Conservation (phyloP, 306 rosid genomes). For the Trichosanthes cucumerina region DNA sequence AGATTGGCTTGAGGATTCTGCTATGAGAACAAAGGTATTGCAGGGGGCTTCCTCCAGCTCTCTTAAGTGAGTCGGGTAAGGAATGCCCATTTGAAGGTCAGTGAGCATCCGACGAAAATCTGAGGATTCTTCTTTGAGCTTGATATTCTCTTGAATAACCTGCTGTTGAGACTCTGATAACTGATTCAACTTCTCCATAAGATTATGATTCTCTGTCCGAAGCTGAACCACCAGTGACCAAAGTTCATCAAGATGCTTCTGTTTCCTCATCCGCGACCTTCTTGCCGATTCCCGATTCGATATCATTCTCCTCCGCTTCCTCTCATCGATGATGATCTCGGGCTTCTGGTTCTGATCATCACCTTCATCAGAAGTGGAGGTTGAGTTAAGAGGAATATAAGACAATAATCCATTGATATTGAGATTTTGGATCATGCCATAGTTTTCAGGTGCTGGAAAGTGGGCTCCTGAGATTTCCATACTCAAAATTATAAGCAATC, state of each 20-base stretch:
- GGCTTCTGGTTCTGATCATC: background rate
- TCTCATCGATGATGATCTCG: background rate
- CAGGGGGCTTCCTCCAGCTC: constrained; percentile 1
- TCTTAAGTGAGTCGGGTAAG: background rate
- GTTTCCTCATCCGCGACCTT: constrained; percentile 9
- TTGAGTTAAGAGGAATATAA: background rate
- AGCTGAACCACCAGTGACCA: constrained; percentile 5
- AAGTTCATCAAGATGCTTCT: constrained; percentile 11
- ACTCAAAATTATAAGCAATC: background rate
- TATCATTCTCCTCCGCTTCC: constrained; percentile 6
- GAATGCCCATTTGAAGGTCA: background rate
- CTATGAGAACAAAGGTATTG: background rate
- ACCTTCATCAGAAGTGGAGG: constrained; percentile 7
- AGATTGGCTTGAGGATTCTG: background rate
- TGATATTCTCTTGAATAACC: constrained; percentile 3
- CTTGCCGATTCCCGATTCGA: constrained; percentile 9
- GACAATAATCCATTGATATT: background rate
- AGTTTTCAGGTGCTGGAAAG: background rate
- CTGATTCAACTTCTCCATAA: constrained; percentile 7
- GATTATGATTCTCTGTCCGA: background rate
- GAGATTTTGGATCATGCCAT: constrained; percentile 6
- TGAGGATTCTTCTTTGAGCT: background rate
- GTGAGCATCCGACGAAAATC: background rate
- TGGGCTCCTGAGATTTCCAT: constrained; percentile 8
- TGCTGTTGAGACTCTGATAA: background rate